Base-by-base conservation (phyloP, 306 rosid genomes). In the Castanea crenata region DNA sequence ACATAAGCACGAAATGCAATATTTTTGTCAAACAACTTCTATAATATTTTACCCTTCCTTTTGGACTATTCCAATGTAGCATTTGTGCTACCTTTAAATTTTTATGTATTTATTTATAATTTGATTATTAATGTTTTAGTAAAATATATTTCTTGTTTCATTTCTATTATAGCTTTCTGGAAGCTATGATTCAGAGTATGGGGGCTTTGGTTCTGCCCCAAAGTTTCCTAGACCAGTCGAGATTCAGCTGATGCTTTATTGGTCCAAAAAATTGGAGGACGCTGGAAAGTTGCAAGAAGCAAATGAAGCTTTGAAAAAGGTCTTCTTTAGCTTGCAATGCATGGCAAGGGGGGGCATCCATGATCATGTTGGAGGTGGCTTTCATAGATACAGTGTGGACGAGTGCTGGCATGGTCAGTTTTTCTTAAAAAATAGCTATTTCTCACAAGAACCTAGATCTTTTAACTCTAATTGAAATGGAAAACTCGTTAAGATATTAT, bases 221-320 rank as follows among this genome's bases (percentile, higher is more conserved):
- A 94, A 94, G 88, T 94, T 94, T 87, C 97, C 99, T 7, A 87
- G 97, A 87, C 99, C 99, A 18, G 99, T 94, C 56, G 99, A 94
- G 94, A 81, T 86, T 67, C 92, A 88, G 80, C 83, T 92, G 80
- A 94, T 92, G 97, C 93, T 92, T 75, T 89, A 94, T 86, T 80
- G 87, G 79, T 83, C 92, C 73, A 88, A 91, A 76, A 94, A 84
- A 74, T 76, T 91, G 91, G 91, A 85, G 85, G 91, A 85, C 74
- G 56, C 79, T 12, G 89, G 93, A 81, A 92, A 85, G 82, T 74
- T 79, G 20, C 81, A 35, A 74, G 89, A 61, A 82, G 91, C 90
- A 80, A 83, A 81, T 49, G 86, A 75, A 86, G 76, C 23, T 79
- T 80, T 63, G 85, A 71, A 88, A 72, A 89, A 84, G 94, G 97